These are phyloP conservation scores for Cinnamomum chago DNA, from an alignment of 164 flowering plant species.

Conservation along the genomic window DNA sequence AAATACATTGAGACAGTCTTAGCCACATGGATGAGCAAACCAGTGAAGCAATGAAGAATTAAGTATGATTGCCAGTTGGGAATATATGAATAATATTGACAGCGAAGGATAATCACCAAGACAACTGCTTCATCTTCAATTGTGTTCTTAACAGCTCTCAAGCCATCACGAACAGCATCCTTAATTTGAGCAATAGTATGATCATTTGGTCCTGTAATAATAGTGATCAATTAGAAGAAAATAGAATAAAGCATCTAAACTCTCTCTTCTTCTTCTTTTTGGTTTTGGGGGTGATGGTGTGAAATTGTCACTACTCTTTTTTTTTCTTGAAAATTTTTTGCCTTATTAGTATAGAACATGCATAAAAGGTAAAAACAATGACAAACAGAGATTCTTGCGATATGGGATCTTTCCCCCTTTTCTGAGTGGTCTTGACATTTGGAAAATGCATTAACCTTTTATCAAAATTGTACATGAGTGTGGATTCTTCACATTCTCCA, in stretches of 20 bases:
- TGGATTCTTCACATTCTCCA: slow-evolving; percentile 93
- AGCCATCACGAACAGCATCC: slow-evolving; percentile 98
- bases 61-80: not conserved
- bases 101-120: slow-evolving; percentile 34
- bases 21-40: not conserved
- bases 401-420: not conserved
- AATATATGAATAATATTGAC: not conserved
- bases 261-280: too few relatives aligned
- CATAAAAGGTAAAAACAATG: not conserved
- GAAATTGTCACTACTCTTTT: too few relatives aligned
- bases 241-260: too few relatives aligned
- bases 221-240: not conserved
- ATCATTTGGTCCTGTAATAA: slow-evolving; percentile 84
- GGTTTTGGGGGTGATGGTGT: too few relatives aligned
- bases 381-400: not conserved
- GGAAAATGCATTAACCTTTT: slow-evolving; percentile 56
- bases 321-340: not conserved
- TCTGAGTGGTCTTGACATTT: too few relatives aligned
- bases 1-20: not conserved
- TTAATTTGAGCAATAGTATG: slow-evolving; percentile 97
- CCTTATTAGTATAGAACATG: not conserved
- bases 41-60: not conserved
- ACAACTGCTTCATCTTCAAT: slow-evolving; percentile 90
- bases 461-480: slow-evolving; percentile 88
- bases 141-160: slow-evolving; percentile 93